Percentiles rank a stretch among this genome's conserved stretches.
phyloP scores from a whole-genome alignment of 2,329 filamentous ascomycete species.

The Ophiocordyceps australis region DNA sequence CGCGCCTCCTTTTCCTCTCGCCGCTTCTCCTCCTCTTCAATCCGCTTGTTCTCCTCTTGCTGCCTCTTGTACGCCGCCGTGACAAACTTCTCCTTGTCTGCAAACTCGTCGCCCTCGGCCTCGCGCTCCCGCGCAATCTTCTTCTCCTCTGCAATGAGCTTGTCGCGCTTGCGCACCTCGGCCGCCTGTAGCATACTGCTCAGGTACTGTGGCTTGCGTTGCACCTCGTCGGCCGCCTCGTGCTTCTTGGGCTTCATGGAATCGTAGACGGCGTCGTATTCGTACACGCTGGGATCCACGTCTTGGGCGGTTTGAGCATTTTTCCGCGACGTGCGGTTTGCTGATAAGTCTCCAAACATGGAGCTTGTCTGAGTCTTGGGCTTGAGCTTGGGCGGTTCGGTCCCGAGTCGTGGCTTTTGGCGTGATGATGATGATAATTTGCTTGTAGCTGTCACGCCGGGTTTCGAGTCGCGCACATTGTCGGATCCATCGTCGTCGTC shows the following conservation, averaged over 20 bases:
- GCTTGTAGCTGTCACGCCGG: too few relatives aligned
- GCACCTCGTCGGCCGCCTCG: constrained; percentile 30
- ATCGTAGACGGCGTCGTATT: constrained; percentile 73
- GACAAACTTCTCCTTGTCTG: constrained; percentile 73
- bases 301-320: constrained; percentile 46
- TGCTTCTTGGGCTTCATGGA: constrained; percentile 51
- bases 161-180: constrained; percentile 59
- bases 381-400: constrained; percentile 24
- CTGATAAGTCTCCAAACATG: constrained; percentile 48
- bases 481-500: constrained; percentile 32
- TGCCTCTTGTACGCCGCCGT: constrained; percentile 69
- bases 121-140: constrained; percentile 61
- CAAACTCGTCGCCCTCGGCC: constrained; percentile 64
- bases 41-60: constrained; percentile 52
- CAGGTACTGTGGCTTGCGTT: constrained; percentile 65
- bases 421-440: too few relatives aligned
- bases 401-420: too few relatives aligned
- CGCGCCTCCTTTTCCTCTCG: constrained; percentile 46
- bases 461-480: too few relatives aligned
- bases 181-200: constrained; percentile 53
- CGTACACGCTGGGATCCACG: constrained; percentile 60
- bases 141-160: constrained; percentile 64
- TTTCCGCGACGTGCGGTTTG: constrained; percentile 41
- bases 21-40: constrained; percentile 54
- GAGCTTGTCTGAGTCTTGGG: constrained; percentile 20